A percentile compares a stretch with the other conserved stretches of the same genome.
These are phyloP conservation scores for Tubosaeta sp. DNA, from an alignment of 768 basidiomycete genomes.

Conservation along the genomic window DNA sequence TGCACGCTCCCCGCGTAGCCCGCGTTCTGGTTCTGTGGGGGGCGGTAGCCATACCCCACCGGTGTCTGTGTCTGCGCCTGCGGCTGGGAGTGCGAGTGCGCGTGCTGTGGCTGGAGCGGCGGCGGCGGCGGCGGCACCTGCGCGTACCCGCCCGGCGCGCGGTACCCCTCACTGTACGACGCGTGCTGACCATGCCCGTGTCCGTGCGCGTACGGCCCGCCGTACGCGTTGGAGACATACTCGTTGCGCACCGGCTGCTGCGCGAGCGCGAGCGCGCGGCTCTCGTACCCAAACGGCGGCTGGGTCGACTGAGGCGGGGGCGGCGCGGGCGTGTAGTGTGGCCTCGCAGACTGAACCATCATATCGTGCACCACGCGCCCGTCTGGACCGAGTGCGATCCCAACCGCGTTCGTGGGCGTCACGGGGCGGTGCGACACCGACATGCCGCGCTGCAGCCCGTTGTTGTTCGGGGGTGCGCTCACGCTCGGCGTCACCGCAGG, in stretches of 20 bases:
- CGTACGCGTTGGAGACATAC: constrained; percentile 15
- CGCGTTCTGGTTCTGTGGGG: constrained; percentile 12
- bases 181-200: constrained; percentile 17
- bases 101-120: neutral
- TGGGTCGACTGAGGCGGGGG: constrained; percentile 15
- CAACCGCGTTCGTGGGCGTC: constrained; percentile 74
- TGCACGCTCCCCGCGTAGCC: constrained; percentile 27
- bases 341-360: constrained; percentile 43
- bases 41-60: neutral
- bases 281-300: constrained; percentile 19
- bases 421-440: constrained; percentile 43
- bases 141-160: constrained; percentile 9
- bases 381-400: constrained; percentile 75
- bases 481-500: neutral
- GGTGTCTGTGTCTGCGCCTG: neutral
- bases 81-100: neutral
- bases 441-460: constrained; percentile 8
- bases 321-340: constrained; percentile 11
- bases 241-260: constrained; percentile 30
- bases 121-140: constrained; percentile 12
- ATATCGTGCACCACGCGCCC: constrained; percentile 80
- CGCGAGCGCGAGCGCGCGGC: constrained; percentile 31
- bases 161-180: constrained; percentile 17
- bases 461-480: constrained; percentile 1
- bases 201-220: neutral